phyloP scores from a whole-genome alignment of 805 yeast genomes.

The Ogataea corticis region DNA sequence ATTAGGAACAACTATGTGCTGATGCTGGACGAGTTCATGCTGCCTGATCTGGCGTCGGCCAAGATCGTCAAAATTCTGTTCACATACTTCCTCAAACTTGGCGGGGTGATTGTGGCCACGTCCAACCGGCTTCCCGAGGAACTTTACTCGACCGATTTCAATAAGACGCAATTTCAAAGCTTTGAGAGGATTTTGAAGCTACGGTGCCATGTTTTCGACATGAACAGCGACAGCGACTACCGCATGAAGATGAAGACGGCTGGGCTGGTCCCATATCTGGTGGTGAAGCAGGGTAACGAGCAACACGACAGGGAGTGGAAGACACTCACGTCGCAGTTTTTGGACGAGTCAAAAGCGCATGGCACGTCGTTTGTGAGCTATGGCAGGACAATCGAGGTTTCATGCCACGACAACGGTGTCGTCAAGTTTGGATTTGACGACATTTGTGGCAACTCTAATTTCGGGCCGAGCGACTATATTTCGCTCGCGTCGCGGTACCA shows the following conservation, averaged over 20 bases:
- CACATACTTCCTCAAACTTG: conserved; percentile 68
- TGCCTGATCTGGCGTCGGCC: conserved; percentile 75
- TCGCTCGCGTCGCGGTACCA: conserved; percentile 61
- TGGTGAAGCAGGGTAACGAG: conserved; percentile 33
- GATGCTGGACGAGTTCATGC: conserved; percentile 72
- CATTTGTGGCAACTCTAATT: conserved; percentile 51
- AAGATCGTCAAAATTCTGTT: conserved; percentile 64
- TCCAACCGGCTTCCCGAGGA: conserved; percentile 74
- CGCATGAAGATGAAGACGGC: conserved; percentile 39
- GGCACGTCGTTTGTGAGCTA: conserved; percentile 47
- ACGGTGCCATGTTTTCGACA: conserved; percentile 61
- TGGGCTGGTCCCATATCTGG: conserved; percentile 31
- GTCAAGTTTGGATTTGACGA: conserved; percentile 53
- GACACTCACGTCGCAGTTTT: conserved; percentile 27
- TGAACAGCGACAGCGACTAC: conserved; percentile 61
- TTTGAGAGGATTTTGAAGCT: conserved; percentile 58
- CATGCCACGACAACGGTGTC: conserved; percentile 39
- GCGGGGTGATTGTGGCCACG: conserved; percentile 75
- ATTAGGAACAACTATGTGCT: conserved; percentile 56
- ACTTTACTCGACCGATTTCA: conserved; percentile 64
- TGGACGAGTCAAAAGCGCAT: conserved; percentile 12
- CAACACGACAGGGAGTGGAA: conserved; percentile 38
- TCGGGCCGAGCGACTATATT: conserved; percentile 69
- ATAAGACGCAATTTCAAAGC: conserved; percentile 54
- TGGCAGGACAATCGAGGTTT: conserved; percentile 52